Evolutionary conservation across 148 eudicot genomes (phyloP).

Genomic region (Hydrangea macrophylla): DNA sequence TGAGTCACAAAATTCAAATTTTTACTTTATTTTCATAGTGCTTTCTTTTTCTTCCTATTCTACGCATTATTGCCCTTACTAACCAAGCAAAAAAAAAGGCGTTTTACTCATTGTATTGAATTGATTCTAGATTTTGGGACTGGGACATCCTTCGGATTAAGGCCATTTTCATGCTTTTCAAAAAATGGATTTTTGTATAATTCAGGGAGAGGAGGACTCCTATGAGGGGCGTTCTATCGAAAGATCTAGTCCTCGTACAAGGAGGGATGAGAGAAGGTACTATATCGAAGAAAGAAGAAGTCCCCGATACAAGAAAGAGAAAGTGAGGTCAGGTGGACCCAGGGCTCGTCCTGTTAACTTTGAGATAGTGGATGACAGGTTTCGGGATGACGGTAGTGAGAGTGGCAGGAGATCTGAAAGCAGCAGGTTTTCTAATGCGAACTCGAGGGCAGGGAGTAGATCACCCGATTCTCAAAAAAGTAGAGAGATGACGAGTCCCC

Average conservation of each 20-base stretch:
- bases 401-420: slow-evolving; percentile 45
- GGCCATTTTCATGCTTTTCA: no score
- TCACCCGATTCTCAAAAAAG: slow-evolving; percentile 32
- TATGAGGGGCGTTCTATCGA: slow-evolving; percentile 28
- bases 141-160: background rate
- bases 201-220: slow-evolving; percentile 34
- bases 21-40: no score
- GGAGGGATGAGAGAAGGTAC: slow-evolving; percentile 26
- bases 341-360: slow-evolving; percentile 36
- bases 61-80: background rate
- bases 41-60: background rate
- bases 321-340: slow-evolving; percentile 24
- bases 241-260: slow-evolving; percentile 20
- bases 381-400: slow-evolving; percentile 45
- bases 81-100: no score
- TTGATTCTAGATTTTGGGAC: background rate
- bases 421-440: slow-evolving; percentile 40
- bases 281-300: slow-evolving; percentile 35
- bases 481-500: slow-evolving; percentile 21
- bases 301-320: slow-evolving; percentile 28
- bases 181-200: slow-evolving; percentile 1
- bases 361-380: slow-evolving; percentile 50
- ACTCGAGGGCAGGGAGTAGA: slow-evolving; percentile 31
- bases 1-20: no score
- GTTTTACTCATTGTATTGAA: no score